Evolutionary conservation across 768 basidiomycete genomes (phyloP), one percentile per base, ranked within the genome.

Genomic region (Lentinula boryana): DNA sequence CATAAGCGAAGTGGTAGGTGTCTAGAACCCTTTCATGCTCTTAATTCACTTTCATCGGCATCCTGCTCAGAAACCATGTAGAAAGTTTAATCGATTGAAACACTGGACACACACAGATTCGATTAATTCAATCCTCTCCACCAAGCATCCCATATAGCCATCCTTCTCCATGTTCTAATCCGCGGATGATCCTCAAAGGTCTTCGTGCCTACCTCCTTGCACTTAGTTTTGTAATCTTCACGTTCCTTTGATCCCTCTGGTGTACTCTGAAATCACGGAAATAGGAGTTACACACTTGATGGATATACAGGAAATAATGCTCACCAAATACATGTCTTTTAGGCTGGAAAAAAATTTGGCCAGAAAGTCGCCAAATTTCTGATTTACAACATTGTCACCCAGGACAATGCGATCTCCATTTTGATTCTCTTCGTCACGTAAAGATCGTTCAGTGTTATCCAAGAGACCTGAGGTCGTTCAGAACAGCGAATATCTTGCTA

Each of bases 291-390:
- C 9, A n/a, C 23, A 16, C 38, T 15, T 16, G 1, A 62, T 44
- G 13, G 32, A 54, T 43, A 1, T 7, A 38, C 48, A 55, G n/a
- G 48, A 33, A 36, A n/a, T 10, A 23, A 52, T 6, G 68, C 70
- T 46, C 64, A 84, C 86, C 68, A 72, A 67, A 61, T 74, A 72
- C 41, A 77, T 77, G 33, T 75, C 74, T 21, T 80, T 72, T 82
- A 88, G 83, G 1, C 78, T 70, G 21, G 80, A 77, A 32, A 87
- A 72, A 71, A 86, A 77, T 38, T 65, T 72, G 5, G 27, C 31
- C 38, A 78, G 72, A 51, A 79, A 72, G 4, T 76, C 76, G 15
- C 78, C 65, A 48, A 77, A 80, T 18, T 60, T 66, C 59, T 78
- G 69, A 65, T 78, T 76, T 61, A 74, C 69, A 32, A 69, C 21